Evolutionary conservation across 2,329 filamentous ascomycete genomes (phyloP), one percentile per base, ranked within the genome.

Genomic region (Periconia sp.): DNA sequence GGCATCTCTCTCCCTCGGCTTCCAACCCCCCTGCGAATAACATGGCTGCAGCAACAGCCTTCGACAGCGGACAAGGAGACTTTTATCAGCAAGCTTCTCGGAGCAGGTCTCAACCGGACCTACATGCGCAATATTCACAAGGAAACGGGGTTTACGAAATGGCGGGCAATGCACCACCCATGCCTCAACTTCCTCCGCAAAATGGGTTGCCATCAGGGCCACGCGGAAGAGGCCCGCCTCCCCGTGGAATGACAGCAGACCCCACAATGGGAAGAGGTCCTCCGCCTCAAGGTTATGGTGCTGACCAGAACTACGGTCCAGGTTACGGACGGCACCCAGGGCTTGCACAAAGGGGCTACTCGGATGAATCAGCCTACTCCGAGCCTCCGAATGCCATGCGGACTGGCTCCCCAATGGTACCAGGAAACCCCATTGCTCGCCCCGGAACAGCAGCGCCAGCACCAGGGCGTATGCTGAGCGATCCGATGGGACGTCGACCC

Each of bases 61-160:
- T 54, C 6, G 47, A 42, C 15, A 49, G 54, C 18, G 20, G 33
- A 10, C 61, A 61, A 15, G 54, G 52, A 27, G 53, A 61, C n/a
- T 66, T 65, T 50, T 65, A 68, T 46, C 68, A 71, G 41, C 68
- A 73, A 49, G 62, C 87, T 47, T 82, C 78, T 54, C 81, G 82
- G 55, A 84, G 85, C 15, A 86, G 86, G 59, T 90, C 87, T 11
- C 87, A 90, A 65, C 86, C 87, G 30, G 83, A 89, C 65, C 74
- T 89, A 47, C 66, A 72, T 49, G 64, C 60, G 1, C 70, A 70
- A 43, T 69, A 72, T 42, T 55, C 58, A 15, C 62, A 66, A 42
- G 57, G 51, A 11, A 62, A 63, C 41, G 55, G 50, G 9, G 81
- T 89, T 1, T 91, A 91, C 60, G 90, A 91, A 64, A 88, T 92